These are phyloP conservation scores for Gnomoniopsis sp. DNA, from an alignment of 2,329 filamentous ascomycete species.

Conservation along the genomic window DNA sequence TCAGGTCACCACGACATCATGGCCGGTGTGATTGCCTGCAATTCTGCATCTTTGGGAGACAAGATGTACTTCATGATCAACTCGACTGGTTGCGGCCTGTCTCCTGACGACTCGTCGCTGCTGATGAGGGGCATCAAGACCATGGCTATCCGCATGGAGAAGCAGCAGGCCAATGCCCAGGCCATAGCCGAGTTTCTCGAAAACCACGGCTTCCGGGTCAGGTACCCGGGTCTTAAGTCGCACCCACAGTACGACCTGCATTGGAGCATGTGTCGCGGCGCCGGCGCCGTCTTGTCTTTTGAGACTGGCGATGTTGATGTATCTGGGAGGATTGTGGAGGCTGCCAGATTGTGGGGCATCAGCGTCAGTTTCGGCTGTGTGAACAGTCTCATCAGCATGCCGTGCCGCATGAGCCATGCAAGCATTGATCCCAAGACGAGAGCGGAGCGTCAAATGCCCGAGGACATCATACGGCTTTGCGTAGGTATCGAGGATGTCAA, in stretches of 20 bases:
- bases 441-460: constrained; percentile 84
- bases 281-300: constrained; percentile 91
- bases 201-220: constrained; percentile 84
- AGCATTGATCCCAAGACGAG: constrained; percentile 96
- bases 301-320: constrained; percentile 84
- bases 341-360: constrained; percentile 87
- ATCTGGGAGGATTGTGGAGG: constrained; percentile 91
- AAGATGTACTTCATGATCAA: constrained; percentile 97
- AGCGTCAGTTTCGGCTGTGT: constrained; percentile 98
- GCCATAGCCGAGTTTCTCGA: constrained; percentile 91
- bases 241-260: constrained; percentile 97
- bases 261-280: constrained; percentile 90
- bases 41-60: constrained; percentile 76
- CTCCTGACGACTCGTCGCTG: constrained; percentile 94
- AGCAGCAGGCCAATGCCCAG: constrained; percentile 91
- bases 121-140: constrained; percentile 96
- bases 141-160: constrained; percentile 95
- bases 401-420: constrained; percentile 98
- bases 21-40: constrained; percentile 93
- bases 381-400: constrained; percentile 98
- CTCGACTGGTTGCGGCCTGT: constrained; percentile 86
- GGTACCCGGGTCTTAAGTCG: constrained; percentile 89
- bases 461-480: constrained; percentile 93
- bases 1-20: constrained; percentile 98
- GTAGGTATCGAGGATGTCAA: constrained; percentile 93